Base-by-base conservation (phyloP, 1,284 basidiomycete species). In the Cryptococcus sp. region DNA sequence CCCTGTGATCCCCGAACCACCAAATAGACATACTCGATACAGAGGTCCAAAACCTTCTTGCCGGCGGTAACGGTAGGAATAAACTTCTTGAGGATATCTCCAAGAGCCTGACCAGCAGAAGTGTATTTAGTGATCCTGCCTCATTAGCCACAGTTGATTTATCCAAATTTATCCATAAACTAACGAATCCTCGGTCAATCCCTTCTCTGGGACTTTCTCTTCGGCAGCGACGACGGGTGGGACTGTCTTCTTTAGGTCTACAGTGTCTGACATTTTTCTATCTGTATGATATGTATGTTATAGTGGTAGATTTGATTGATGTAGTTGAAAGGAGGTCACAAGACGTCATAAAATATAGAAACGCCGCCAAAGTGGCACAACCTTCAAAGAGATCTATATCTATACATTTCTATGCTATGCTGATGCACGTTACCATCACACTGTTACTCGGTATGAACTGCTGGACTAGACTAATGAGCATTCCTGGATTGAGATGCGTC, bases 51-150 rank as follows among this genome's bases (percentile, higher is more conserved):
- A 40, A 78, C 70, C 66, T 92, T 79, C 76, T 88, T 92, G 50
- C 90, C 93, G 66, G 90, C 87, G 16, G 86, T 81, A 61, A 79
- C 78, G 54, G 85, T 80, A 48, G 82, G 82, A 59, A 94, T 79
- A 65, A 97, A 81, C 78, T 87, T 86, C 79, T 91, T 91, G 74
- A 91, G 82, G 46, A 89, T 90, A 67, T 83, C 82, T 69, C 87
- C 82, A 44, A 89, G 84, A 73, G 96, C 91, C 64, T 96, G 91
- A 56, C 89, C 91, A 23, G 93, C 92, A 25, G 83, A 81, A 86
- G 94, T 78, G 71, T 79, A 79, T 71, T 78, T 77, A 60, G 75
- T 76, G 53, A 77, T 53, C 48, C 73, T 75, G 53, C 3, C 23
- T 16, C 32, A 34, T 16, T 34, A 16, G 32, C 16, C 32, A 11